Evolutionary conservation across 1,284 basidiomycete species (phyloP).

Genomic region (Exobasidium cylindrosporum): DNA sequence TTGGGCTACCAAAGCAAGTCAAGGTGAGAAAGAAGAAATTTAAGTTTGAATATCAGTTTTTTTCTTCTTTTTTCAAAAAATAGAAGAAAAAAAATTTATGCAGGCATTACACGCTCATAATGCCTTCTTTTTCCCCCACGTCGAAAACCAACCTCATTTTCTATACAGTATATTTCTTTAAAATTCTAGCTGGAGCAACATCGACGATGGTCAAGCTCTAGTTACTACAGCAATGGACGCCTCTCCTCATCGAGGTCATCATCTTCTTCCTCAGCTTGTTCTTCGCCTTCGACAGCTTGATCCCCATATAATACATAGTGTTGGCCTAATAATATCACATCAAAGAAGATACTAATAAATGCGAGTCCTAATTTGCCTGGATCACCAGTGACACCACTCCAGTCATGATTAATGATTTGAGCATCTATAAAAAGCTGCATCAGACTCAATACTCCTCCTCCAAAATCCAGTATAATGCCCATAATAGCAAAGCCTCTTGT

Average conservation of each 20-base stretch:
- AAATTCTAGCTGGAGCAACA: no score
- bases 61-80: no score
- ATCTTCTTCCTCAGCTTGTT: neutral
- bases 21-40: no score
- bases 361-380: slow-evolving; percentile 55
- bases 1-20: neutral
- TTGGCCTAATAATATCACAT: slow-evolving; percentile 55
- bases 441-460: slow-evolving; percentile 52
- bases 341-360: slow-evolving; percentile 55
- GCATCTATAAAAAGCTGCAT: slow-evolving; percentile 50
- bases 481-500: slow-evolving; percentile 56
- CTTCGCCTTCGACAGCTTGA: slow-evolving; percentile 8
- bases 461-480: slow-evolving; percentile 56
- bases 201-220: no score
- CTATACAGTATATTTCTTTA: no score
- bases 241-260: neutral
- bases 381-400: slow-evolving; percentile 46
- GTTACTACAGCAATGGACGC: neutral
- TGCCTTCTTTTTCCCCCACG: no score
- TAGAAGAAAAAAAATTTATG: no score
- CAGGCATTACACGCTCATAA: no score
- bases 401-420: slow-evolving; percentile 35
- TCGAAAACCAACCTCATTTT: no score
- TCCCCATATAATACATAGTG: slow-evolving; percentile 54
- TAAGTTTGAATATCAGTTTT: no score